Evolutionary conservation across 345 rosid species (phyloP), one percentile per base, ranked within the genome.

Genomic region (Populus ilicifolia): DNA sequence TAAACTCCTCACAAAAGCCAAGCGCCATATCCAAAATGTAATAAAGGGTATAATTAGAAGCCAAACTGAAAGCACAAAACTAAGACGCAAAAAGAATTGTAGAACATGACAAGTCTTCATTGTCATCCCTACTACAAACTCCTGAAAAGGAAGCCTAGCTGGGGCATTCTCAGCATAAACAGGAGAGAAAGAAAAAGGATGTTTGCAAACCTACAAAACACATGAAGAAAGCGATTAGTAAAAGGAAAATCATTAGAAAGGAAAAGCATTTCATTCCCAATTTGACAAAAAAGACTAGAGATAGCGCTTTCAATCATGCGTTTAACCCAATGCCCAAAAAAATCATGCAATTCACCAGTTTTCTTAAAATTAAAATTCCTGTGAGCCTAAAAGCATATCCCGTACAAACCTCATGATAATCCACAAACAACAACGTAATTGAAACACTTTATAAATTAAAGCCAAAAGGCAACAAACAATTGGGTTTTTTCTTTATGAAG

Each of bases 141-240:
- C 99, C 93, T 94, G 93, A 86, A 94, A 96, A 71, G 99, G 97
- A 81, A 96, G 99, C 88, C 98, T 96, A 16, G 92, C 76, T 21
- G 99, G 99, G 71, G 98, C 98, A 89, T 96, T 90, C 59, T 88
- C 96, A 17, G 99, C 98, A 86, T 96, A 96, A 59, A 96, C 96
- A 12, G 98, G 98, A 14, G 99, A 96, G 87, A 96, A 96, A 10
- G 97, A 86, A 87, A 96, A 96, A 0, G 97, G 90, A 87, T 94
- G 93, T 85, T 94, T 96, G 86, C 99, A 94, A 62, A 96, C 98
- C 99, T 94, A 87, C 77, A 84, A 52, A 64, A 39, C 30, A 43
- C 65, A 63, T 16, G 76, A 73, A 63, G 38, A 25, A 61, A 67
- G 20, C 27, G 44, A 35, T 67, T 18, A 36, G 63, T 11, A 23